Evolutionary conservation across 169 alveolate species (phyloP), one percentile per base, ranked within the genome.

Genomic region (Plasmodium gaboni): DNA sequence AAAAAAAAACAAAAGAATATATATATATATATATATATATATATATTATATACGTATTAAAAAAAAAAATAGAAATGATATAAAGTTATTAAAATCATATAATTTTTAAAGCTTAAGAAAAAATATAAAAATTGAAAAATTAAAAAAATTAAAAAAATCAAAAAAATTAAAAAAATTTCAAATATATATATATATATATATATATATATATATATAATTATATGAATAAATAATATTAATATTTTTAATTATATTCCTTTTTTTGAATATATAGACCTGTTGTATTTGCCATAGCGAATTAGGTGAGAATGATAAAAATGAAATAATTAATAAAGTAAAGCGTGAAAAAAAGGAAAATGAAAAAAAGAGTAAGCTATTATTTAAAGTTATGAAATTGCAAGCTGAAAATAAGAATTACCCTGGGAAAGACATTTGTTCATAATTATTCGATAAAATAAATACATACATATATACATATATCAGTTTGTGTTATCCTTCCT

Each of bases 331-430:
- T 13, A 80, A 22, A 50, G 90, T 72, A 48, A 80, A 61, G 38
- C 53, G 72, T 9, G 90, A 80, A 48, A 80, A 80, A 80, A 80
- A 80, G 1, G 90, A 80, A 67, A 80, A 80, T 80, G 90, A 80
- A 26, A 80, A 80, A 80, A 80, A 68, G 69, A 80, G 69, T 55
- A 80, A 80, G 57, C 80, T 80, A 28, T 38, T 80, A 61, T 80
- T 80, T 67, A 80, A 80, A 63, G 90, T 69, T 46, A 80, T 80
- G 90, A 80, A 80, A 28, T 32, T 80, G 26, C 90, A 80, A 22
- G 83, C 78, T 13, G 83, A 68, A 9, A 80, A 50, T 55, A 68
- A 61, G 22, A 22, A 44, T 46, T 60, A 59, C 38, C 10, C n/a
- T 32, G 51, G 50, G 10, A 64, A 74, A 19, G 15, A 74, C 10